Base-by-base conservation (phyloP, 2,329 filamentous ascomycete genomes). In the Paraphaeosphaeria minitans region DNA sequence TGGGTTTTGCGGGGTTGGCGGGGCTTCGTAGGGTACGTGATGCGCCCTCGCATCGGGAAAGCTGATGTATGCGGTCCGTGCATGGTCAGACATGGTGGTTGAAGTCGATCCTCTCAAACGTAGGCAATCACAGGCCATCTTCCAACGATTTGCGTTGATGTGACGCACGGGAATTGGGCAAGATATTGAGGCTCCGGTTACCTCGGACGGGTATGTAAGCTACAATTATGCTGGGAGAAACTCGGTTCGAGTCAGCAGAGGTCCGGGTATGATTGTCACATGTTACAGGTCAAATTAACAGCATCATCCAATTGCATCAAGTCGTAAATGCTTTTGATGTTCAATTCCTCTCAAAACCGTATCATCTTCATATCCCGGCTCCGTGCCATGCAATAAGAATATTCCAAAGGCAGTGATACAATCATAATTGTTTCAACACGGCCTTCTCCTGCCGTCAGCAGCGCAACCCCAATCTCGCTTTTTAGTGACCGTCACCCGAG, bases 1-100 rank as follows among this genome's bases (percentile, higher is more conserved):
- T 0, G 92, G 91, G 71, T 94, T 93, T 42, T 84, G 81, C 61
- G 68, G 60, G n/a, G 70, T 63, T 5, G 74, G 72, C 4, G 75
- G 74, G 19, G 68, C 63, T 60, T 69, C 60, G 66, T 76, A 79
- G 2, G 72, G 67, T 35, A 75, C 61, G 31, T 77, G 68, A 52
- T 65, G 65, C 10, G 66, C 62, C 49, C 66, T 69, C 19, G 75
- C 69, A 2, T 62, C 63, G 14, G 77, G 77, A 55, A 78, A 78
- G 56, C 76, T 74, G 61, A 73, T 63, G 63, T 73, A 75, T 51
- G 60, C 63, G 39, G 64, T 60, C 46, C 61, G 58, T 27, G 66
- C 58, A 42, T 42, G 45, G 41, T 51, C 59, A 35, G 69, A 60
- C 72, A 75, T 75, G 31, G 58, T 33, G 22, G 14, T 31, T 33